These are phyloP conservation scores for Aspergillus fructus DNA, from an alignment of 2,329 filamentous ascomycete species.

Conservation along the genomic window DNA sequence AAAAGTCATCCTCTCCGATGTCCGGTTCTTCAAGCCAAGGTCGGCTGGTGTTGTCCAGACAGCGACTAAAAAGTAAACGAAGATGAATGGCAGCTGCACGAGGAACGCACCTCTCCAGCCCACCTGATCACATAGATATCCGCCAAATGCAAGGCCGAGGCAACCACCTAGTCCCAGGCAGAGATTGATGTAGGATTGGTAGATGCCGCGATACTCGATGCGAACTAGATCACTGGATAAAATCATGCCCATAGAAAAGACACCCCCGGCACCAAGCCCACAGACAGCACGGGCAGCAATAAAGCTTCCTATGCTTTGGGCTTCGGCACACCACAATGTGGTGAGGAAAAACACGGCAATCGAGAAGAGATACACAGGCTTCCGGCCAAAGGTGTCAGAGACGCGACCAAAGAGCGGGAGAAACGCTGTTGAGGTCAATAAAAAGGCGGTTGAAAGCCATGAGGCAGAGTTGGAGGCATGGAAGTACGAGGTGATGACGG, in stretches of 20 bases:
- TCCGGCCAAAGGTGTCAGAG: constrained; percentile 72
- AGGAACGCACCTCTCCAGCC: constrained; percentile 47
- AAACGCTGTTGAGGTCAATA: constrained; percentile 73
- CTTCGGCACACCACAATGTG: constrained; percentile 69
- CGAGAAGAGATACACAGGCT: constrained; percentile 64
- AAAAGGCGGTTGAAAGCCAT: constrained; percentile 77
- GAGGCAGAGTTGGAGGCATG: constrained; percentile 74
- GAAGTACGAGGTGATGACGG: constrained; percentile 79
- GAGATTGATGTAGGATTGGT: constrained; percentile 45
- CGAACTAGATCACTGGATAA: constrained; percentile 67
- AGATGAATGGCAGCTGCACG: constrained; percentile 51
- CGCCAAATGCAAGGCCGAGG: constrained; percentile 40
- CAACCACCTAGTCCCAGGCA: constrained; percentile 38
- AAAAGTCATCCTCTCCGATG: constrained; percentile 40
- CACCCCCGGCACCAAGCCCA: constrained; percentile 71
- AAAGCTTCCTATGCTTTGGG: constrained; percentile 68
- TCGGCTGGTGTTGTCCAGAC: constrained; percentile 44
- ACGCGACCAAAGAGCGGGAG: constrained; percentile 73
- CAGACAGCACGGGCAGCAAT: constrained; percentile 70
- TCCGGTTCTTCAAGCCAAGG: constrained; percentile 47
- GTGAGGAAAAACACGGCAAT: constrained; percentile 63
- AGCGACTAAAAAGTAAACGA: constrained; percentile 45
- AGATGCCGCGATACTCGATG: constrained; percentile 58
- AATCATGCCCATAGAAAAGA: constrained; percentile 66
- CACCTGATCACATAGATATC: constrained; percentile 39